These are phyloP conservation scores for Malus hybrid DNA, from an alignment of 331 rosid genomes.

Conservation along the genomic window DNA sequence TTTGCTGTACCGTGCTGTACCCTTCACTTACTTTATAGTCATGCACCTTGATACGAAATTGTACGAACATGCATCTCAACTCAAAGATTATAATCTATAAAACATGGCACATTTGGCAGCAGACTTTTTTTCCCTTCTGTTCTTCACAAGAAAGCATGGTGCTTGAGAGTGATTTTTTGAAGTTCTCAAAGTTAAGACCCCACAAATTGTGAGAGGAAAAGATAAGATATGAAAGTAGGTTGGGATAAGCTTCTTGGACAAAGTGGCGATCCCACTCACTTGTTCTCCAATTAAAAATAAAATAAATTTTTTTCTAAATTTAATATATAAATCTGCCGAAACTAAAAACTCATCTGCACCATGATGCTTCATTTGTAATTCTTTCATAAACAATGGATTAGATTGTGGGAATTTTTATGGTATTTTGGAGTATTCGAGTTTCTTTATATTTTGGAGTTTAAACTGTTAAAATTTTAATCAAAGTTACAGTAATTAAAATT, in stretches of 20 bases:
- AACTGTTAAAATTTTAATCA: no score
- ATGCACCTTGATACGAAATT: slow-evolving; percentile 47
- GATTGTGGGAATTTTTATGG: no score
- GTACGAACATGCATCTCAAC: slow-evolving; percentile 59
- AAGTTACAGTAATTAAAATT: no score
- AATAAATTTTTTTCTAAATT: neutral
- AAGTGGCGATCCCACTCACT: slow-evolving; percentile 56
- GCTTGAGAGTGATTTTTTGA: slow-evolving; percentile 37
- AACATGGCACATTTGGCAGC: slow-evolving; percentile 1
- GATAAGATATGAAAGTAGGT: slow-evolving; percentile 55
- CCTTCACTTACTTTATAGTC: slow-evolving; percentile 1
- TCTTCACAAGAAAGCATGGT: slow-evolving; percentile 12
- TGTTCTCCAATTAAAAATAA: neutral
- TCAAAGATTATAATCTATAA: neutral
- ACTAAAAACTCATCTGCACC: neutral
- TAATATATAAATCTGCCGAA: neutral
- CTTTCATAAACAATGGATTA: no score
- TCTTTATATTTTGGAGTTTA: no score
- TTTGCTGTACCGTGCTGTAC: slow-evolving; percentile 26
- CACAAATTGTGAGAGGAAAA: slow-evolving; percentile 43
- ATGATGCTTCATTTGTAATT: neutral
- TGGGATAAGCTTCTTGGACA: slow-evolving; percentile 59
- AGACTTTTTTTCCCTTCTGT: neutral
- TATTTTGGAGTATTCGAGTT: no score
- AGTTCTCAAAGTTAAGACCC: slow-evolving; percentile 44